A percentile compares a stretch with the other conserved stretches of the same genome.
These are phyloP conservation scores for Dryadomyces quercivorus DNA, from an alignment of 2,329 filamentous ascomycete genomes.

Conservation along the genomic window DNA sequence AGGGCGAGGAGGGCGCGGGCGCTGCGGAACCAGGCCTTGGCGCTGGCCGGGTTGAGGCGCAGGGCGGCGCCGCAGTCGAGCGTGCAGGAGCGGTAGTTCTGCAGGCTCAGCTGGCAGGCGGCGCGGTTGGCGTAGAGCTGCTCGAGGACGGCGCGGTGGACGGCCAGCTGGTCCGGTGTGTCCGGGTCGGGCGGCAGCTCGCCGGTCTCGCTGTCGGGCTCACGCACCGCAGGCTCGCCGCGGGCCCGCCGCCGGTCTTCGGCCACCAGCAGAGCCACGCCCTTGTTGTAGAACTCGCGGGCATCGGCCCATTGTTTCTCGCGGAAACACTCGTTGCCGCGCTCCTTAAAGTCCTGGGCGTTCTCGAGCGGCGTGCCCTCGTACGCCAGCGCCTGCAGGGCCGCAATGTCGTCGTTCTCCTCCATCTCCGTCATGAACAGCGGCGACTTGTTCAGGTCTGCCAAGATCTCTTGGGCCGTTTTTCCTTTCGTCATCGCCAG, in stretches of 20 bases:
- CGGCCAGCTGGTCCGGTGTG: constrained; percentile 42
- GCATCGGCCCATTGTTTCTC: constrained; percentile 67
- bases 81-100: constrained; percentile 79
- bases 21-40: constrained; percentile 88
- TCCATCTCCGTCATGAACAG: constrained; percentile 94
- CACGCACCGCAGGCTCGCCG: constrained; percentile 15
- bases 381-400: constrained; percentile 79
- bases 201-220: constrained; percentile 8
- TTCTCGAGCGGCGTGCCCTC: constrained; percentile 84
- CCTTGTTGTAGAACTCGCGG: constrained; percentile 84
- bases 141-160: constrained; percentile 57
- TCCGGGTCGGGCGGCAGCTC: constrained; percentile 26
- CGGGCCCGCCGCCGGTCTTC: constrained; percentile 45
- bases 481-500: constrained; percentile 28
- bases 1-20: constrained; percentile 66
- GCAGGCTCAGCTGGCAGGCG: constrained; percentile 75
- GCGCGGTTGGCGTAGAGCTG: constrained; percentile 77
- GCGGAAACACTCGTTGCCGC: constrained; percentile 80
- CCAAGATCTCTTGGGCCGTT: constrained; percentile 42
- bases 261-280: constrained; percentile 56
- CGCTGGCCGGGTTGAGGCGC: constrained; percentile 63
- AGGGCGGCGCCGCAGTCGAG: constrained; percentile 73
- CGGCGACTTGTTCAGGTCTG: constrained; percentile 51
- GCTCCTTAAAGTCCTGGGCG: constrained; percentile 72
- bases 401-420: constrained; percentile 75